Evolutionary conservation across 257 asterid species (phyloP).

Genomic region (Fraxinus pennsylvanica): DNA sequence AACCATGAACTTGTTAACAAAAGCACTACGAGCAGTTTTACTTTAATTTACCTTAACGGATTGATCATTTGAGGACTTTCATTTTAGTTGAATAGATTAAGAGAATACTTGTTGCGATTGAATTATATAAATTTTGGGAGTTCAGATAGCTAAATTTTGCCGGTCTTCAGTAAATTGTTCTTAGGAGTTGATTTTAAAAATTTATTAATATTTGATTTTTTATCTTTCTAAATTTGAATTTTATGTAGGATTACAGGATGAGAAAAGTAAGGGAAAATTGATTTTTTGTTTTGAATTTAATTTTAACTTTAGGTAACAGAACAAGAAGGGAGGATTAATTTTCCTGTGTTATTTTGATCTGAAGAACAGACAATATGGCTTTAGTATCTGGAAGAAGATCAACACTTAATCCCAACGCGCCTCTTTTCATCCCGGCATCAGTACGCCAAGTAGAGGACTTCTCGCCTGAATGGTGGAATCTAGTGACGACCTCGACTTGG

Average conservation of each 20-base stretch:
- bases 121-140: not conserved
- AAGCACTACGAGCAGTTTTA: no score
- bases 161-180: slow-evolving; percentile 23
- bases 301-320: not conserved
- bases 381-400: slow-evolving; percentile 79
- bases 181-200: not conserved
- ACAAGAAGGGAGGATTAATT: not conserved
- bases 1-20: not conserved
- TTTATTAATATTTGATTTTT: not conserved
- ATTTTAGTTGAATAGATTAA: no score
- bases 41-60: no score
- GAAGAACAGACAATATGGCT: slow-evolving; percentile 51
- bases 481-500: slow-evolving; percentile 81
- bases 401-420: slow-evolving; percentile 79
- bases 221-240: not conserved
- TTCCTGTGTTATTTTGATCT: slow-evolving; percentile 23
- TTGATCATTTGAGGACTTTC: no score
- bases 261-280: not conserved
- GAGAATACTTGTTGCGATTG: not conserved
- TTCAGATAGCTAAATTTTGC: not conserved
- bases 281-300: not conserved
- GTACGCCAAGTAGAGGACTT: slow-evolving; percentile 89
- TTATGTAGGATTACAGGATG: not conserved
- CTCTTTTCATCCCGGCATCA: slow-evolving; percentile 70
- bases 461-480: slow-evolving; percentile 94